Evolutionary conservation across 495 filamentous ascomycete species (phyloP), one percentile per base, ranked within the genome.

Genomic region (Immersiella caudata): DNA sequence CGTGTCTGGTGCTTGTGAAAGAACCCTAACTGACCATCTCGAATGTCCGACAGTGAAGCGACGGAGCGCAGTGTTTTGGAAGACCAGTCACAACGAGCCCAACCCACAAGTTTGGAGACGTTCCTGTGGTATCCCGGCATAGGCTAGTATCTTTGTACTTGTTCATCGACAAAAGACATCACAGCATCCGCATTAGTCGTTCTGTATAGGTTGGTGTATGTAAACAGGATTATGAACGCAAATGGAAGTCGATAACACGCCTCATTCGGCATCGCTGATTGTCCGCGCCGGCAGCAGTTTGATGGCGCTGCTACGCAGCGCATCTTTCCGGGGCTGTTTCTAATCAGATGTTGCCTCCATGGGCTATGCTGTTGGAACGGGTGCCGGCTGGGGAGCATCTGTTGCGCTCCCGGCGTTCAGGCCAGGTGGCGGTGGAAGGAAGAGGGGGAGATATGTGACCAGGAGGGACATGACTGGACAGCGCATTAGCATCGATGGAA

Each of bases 391-490:
- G 65, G 72, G 80, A 75, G 69, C 82, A 74, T 68, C 79, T 72
- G 80, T 80, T 56, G 72, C 67, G 63, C 74, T 78, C 27, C 75
- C 75, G 9, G 27, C 65, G 46, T 66, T 72, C 52, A 67, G 64
- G 58, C 74, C 71, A 9, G 76, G 67, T 1, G 82, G 79, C 2
- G 85, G 86, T 46, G 92, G 93, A 64, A 96, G 76, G 80, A 97
- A 96, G 64, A 97, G 80, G 18, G 91, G 92, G 69, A 96, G 85
- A 76, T 97, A 97, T 60, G 91, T 91, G 49, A 95, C 90, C 68
- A 83, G 79, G 65, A 96, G 83, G 54, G 92, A 87, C 88, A 96
- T 88, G 68, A 94, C 91, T 93, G 67, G 33, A 56, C 9, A 14
- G 14, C 36, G 22, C 8, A 21, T 33, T 18, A 22, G 22, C 26